Evolutionary conservation across 768 basidiomycete genomes (phyloP).

Genomic region (Pleurotus salmoneostramineus): DNA sequence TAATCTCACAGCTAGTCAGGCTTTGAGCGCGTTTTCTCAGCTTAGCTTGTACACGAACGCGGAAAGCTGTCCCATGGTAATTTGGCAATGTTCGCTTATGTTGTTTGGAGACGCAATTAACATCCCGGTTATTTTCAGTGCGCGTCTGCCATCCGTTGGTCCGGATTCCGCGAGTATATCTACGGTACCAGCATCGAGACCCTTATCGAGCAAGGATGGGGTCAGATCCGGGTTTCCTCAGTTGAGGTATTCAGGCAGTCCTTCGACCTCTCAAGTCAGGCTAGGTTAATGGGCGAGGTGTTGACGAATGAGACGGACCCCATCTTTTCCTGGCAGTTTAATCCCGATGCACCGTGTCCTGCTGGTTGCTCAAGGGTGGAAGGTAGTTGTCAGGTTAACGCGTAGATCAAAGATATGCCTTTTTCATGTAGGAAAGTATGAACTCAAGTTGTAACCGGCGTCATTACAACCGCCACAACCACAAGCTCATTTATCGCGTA

Average conservation of each 20-base stretch:
- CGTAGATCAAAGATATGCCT: too few relatives aligned
- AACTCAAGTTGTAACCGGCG: too few relatives aligned
- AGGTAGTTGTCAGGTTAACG: not conserved
- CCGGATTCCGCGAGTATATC: conserved; percentile 16
- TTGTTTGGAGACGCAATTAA: not conserved
- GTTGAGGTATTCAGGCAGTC: conserved; percentile 13
- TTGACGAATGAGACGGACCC: conserved; percentile 17
- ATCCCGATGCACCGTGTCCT: conserved; percentile 13
- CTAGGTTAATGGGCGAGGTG: conserved; percentile 12
- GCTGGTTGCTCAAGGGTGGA: conserved; percentile 10
- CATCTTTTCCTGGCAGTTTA: conserved; percentile 13
- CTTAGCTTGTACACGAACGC: conserved; percentile 10
- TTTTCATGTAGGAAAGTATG: too few relatives aligned
- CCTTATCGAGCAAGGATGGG: conserved; percentile 13
- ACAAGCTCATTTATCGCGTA: too few relatives aligned
- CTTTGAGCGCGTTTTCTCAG: conserved; percentile 11
- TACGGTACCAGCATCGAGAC: conserved; percentile 15
- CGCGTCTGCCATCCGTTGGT: conserved; percentile 16
- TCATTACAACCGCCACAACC: too few relatives aligned
- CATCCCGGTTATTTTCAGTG: conserved; percentile 1
- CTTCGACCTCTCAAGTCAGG: conserved; percentile 10
- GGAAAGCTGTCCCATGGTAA: conserved; percentile 16
- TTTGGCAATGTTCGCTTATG: not conserved
- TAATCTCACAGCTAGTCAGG: conserved; percentile 11
- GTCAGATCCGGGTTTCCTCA: conserved; percentile 12